Conservation (phyloP, 1,139 yeast species). For the Yamadazyma trypodendri region DNA sequence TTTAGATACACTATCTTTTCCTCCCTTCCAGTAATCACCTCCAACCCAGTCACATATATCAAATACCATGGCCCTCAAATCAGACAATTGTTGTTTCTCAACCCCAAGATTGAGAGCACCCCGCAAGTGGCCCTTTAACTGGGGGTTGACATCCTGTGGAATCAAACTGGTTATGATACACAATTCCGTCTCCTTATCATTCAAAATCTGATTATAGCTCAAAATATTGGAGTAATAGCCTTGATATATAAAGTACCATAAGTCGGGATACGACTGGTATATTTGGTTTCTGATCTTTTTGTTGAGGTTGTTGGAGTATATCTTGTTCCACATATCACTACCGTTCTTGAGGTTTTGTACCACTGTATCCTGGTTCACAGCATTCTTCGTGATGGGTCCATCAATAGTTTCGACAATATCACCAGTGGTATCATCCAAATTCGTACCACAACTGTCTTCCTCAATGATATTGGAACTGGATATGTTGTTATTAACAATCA, state of each 20-base stretch:
- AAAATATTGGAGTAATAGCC: conserved; percentile 78
- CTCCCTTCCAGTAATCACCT: conserved; percentile 45
- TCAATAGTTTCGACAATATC: conserved; percentile 38
- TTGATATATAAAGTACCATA: conserved; percentile 70
- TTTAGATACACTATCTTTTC: conserved; percentile 63
- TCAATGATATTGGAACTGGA: conserved; percentile 39
- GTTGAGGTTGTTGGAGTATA: conserved; percentile 71
- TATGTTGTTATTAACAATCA: conserved; percentile 36
- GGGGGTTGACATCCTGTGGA: conserved; percentile 95
- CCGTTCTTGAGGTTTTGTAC: conserved; percentile 48
- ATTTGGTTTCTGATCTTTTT: conserved; percentile 66
- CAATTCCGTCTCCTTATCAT: conserved; percentile 71
- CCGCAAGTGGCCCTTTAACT: conserved; percentile 81
- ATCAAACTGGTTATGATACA: conserved; percentile 78
- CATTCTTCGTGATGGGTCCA: conserved; percentile 38
- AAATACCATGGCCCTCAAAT: conserved; percentile 61
- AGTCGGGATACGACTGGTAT: conserved; percentile 77
- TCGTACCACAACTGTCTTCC: conserved; percentile 43
- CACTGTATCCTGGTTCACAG: conserved; percentile 29
- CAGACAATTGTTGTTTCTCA: conserved; percentile 58
- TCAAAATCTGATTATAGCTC: conserved; percentile 62
- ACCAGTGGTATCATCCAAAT: conserved; percentile 22
- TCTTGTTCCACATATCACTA: conserved; percentile 66
- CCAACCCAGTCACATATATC: conserved; percentile 77
- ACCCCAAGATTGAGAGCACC: conserved; percentile 87